Conservation (phyloP, 768 basidiomycete species). For the Lyophyllum semitale region DNA sequence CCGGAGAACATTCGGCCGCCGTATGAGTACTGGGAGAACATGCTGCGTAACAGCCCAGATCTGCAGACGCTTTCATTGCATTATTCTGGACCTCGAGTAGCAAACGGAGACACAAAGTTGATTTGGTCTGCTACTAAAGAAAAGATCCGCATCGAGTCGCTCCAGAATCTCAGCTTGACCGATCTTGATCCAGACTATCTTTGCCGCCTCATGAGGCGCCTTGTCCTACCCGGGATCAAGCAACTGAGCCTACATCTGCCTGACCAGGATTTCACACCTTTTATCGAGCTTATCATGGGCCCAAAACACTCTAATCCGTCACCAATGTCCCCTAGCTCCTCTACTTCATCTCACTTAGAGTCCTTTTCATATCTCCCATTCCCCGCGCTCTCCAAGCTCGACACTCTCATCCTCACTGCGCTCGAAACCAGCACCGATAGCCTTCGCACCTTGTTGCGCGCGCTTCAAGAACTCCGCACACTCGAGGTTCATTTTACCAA, state of each 20-base stretch:
- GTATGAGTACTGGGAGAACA: slow-evolving; percentile 53
- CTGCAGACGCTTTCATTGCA: slow-evolving; percentile 51
- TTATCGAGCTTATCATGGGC: slow-evolving; percentile 39
- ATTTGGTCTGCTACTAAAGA: slow-evolving; percentile 35
- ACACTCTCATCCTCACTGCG: slow-evolving; percentile 40
- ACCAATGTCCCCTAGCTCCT: not conserved
- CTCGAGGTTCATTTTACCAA: slow-evolving; percentile 47
- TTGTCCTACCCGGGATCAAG: slow-evolving; percentile 46
- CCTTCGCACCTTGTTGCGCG: slow-evolving; percentile 36
- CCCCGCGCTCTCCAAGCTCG: slow-evolving; percentile 32
- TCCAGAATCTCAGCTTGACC: slow-evolving; percentile 50
- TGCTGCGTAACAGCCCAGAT: slow-evolving; percentile 51
- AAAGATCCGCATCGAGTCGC: slow-evolving; percentile 34
- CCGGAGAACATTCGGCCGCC: slow-evolving; percentile 58
- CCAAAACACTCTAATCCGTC: slow-evolving; percentile 3
- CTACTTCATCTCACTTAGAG: not conserved
- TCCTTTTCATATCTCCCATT: slow-evolving; percentile 22
- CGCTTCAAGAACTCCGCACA: slow-evolving; percentile 32
- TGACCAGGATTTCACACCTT: slow-evolving; percentile 55
- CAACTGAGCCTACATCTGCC: slow-evolving; percentile 52
- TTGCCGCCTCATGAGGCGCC: slow-evolving; percentile 43
- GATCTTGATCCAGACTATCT: slow-evolving; percentile 61
- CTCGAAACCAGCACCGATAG: slow-evolving; percentile 40
- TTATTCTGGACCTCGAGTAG: slow-evolving; percentile 56
- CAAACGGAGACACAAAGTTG: slow-evolving; percentile 33